Percentiles rank a stretch among this genome's conserved stretches.
These are phyloP conservation scores for Cymbidium sinense DNA, from an alignment of 106 monocot genomes.

Conservation along the genomic window DNA sequence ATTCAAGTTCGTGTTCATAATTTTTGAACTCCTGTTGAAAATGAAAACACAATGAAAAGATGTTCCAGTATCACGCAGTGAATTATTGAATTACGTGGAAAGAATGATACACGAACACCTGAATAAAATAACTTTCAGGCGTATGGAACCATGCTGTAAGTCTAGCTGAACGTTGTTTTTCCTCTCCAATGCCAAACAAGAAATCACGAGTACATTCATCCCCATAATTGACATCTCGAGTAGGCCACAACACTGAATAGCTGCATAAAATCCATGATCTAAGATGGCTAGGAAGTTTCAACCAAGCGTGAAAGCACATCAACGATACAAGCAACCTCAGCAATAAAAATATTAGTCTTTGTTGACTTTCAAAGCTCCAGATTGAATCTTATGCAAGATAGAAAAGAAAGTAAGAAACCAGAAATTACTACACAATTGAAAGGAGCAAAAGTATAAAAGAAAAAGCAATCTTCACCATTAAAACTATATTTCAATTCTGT, in stretches of 20 bases:
- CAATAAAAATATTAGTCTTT: neutral
- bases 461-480: neutral
- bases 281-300: neutral
- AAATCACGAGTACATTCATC: conserved; percentile 97
- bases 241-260: conserved; percentile 92
- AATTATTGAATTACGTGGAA: neutral
- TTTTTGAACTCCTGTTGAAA: conserved; percentile 58
- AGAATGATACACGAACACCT: conserved; percentile 31
- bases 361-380: neutral
- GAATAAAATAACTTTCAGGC: conserved; percentile 86
- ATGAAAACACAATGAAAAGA: conserved; percentile 3
- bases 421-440: neutral
- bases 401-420: neutral
- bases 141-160: conserved; percentile 99
- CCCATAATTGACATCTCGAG: conserved; percentile 42
- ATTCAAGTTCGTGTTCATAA: conserved; percentile 34
- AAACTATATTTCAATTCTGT: neutral
- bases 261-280: conserved; percentile 37
- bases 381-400: neutral
- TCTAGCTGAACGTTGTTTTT: conserved; percentile 89
- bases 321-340: neutral
- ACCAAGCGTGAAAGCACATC: neutral
- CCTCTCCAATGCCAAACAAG: conserved; percentile 85
- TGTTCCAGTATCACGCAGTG: neutral
- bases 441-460: neutral